Conservation (phyloP, 805 yeast genomes). For the Ogataea corticis region DNA sequence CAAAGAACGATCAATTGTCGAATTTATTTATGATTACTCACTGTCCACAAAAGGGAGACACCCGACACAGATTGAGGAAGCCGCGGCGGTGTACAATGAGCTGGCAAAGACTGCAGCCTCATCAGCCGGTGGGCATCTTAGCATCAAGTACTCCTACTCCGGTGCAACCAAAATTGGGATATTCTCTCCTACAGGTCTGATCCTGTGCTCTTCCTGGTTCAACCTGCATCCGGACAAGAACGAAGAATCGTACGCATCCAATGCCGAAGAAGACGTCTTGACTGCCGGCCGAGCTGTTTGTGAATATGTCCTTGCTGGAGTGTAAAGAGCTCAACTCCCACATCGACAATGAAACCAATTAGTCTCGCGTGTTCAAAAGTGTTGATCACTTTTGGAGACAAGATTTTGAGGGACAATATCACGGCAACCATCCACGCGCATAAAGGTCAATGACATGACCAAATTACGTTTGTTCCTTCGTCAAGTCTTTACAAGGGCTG, state of each 20-base stretch:
- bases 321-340: constrained; percentile 8
- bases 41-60: neutral
- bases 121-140: constrained; percentile 5
- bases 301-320: constrained; percentile 1
- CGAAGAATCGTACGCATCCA: constrained; percentile 3
- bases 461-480: constrained; percentile 3
- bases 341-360: constrained; percentile 7
- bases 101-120: constrained; percentile 1
- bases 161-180: neutral
- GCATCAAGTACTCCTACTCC: neutral
- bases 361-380: constrained; percentile 4
- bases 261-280: constrained; percentile 6
- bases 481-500: constrained; percentile 3
- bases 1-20: neutral
- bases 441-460: constrained; percentile 6
- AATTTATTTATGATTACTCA: neutral
- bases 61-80: neutral
- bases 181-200: constrained; percentile 6
- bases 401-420: constrained; percentile 10
- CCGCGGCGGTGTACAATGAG: constrained; percentile 1
- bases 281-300: constrained; percentile 10
- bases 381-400: constrained; percentile 5
- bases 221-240: constrained; percentile 6
- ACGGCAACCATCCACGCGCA: constrained; percentile 5
- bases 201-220: constrained; percentile 12